Conservation (phyloP, 768 basidiomycete species). For the Kockovaella imperatae region DNA sequence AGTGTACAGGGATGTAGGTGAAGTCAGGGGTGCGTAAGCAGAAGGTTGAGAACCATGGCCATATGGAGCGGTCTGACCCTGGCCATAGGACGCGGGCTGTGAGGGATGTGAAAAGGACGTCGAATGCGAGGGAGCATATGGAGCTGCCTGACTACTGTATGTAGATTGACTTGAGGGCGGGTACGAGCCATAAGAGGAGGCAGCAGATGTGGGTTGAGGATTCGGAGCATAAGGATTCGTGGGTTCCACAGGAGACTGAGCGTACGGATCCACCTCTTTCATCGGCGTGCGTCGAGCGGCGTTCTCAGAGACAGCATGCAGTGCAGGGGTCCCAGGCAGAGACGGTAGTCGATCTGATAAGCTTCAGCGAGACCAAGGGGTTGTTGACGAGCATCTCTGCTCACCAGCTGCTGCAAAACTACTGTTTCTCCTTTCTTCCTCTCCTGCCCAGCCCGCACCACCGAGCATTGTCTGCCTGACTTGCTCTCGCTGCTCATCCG, state of each 20-base stretch:
- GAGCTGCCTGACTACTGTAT: background rate
- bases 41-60: constrained; percentile 3
- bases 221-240: background rate
- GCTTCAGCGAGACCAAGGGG: background rate
- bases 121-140: background rate
- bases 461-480: constrained; percentile 24
- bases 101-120: background rate
- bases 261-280: constrained; percentile 12
- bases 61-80: constrained; percentile 7
- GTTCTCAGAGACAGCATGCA: constrained; percentile 19
- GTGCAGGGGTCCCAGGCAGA: constrained; percentile 4
- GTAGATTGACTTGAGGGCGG: constrained; percentile 8
- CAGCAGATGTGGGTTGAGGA: background rate
- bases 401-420: too few species aligned
- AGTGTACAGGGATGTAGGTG: too few species aligned
- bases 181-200: constrained; percentile 13
- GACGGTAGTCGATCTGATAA: constrained; percentile 1
- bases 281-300: constrained; percentile 34
- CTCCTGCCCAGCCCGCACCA: too few species aligned
- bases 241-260: constrained; percentile 2
- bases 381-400: background rate
- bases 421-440: background rate
- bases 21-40: too few species aligned
- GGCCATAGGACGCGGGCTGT: background rate
- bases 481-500: constrained; percentile 36